Base-by-base conservation (phyloP, 2,329 filamentous ascomycete genomes). In the Xylaria sp. region DNA sequence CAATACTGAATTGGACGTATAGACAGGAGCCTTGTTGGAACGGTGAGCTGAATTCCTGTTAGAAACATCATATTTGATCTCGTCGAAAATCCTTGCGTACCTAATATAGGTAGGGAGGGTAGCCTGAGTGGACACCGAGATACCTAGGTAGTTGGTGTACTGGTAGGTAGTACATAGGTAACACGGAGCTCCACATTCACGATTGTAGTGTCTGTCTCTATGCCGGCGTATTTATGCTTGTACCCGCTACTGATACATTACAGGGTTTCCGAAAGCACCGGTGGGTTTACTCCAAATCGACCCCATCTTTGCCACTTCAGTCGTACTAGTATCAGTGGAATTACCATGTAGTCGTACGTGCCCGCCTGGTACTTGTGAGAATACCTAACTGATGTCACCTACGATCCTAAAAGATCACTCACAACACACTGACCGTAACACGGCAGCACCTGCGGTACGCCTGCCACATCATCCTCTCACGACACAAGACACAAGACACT, bases 231-330 rank as follows among this genome's bases (percentile, higher is more conserved):
- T n/a, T n/a, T n/a, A n/a, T n/a, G n/a, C n/a, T n/a, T n/a, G n/a
- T n/a, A n/a, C n/a, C n/a, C n/a, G n/a, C n/a, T n/a, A n/a, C n/a
- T n/a, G n/a, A 27, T 22, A 27, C 10, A 55, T 55, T 27, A 7
- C 20, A 42, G 53, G 6, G 15, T 17, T 9, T 29, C 47, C 10
- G 17, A 9, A 15, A 33, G 49, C 47, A 31, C 20, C 29, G 42
- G 60, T 53, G 60, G 60, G 59, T 38, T 62, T 29, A 13, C 42
- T 62, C 59, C 31, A 56, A 45, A 56, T 49, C 51, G 51, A 55
- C 31, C 31, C 31, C 25, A 17, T 39, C 51, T 29, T 56, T 56
- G 51, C 60, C 60, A 62, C 60, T 45, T 47, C 20, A 38, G 44
- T 53, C 38, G 20, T 17, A 54, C n/a, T 31, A 31, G 6, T n/a